Base-by-base conservation (phyloP, 768 basidiomycete genomes). In the Auricularia sp. region DNA sequence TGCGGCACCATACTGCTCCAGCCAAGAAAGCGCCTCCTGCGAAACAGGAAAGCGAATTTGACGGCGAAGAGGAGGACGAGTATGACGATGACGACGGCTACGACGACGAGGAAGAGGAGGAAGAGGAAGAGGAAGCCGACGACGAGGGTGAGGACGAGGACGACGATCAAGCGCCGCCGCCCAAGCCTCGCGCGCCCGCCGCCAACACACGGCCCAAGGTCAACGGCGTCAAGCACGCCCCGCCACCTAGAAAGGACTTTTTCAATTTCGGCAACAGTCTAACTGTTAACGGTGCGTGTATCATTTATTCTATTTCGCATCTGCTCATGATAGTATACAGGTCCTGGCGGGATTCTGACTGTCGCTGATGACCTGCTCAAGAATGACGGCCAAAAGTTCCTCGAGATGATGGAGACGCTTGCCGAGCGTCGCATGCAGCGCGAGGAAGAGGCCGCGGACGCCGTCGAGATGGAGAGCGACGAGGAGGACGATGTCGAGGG, bases 341-440 rank as follows among this genome's bases (percentile, higher is more conserved):
- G 87, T 64, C 88, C 88, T 75, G 94, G 92, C 71, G 95, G 94
- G 71, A 98, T 99, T 73, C 82, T 99, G 56, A 99, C 97, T 24
- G 96, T 99, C 63, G 97, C 97, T 58, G 97, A 99, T 73, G 97
- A 99, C 77, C 84, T 99, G 56, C 82, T 99, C 70, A 97, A 97
- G 81, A 98, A 98, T 71, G 95, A 99, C 71, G 96, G 96, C 2
- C 92, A 94, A 72, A 98, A 97, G 79, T 99, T 99, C 79, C 79
- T 99, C 70, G 97, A 99, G 80, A 99, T 99, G 97, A 99, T 99
- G 97, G 97, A 98, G 75, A 94, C 96, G 76, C 83, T 99, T 21
- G 95, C 96, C 0, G 94, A 97, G 72, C 84, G 93, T 62, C 84
- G 96, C 56, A 92, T 96, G 84, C 88, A 91, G 70, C 84, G 95